Evolutionary conservation across 352 stramenopile species (phyloP).

Genomic region (Phytophthora hybrid): DNA sequence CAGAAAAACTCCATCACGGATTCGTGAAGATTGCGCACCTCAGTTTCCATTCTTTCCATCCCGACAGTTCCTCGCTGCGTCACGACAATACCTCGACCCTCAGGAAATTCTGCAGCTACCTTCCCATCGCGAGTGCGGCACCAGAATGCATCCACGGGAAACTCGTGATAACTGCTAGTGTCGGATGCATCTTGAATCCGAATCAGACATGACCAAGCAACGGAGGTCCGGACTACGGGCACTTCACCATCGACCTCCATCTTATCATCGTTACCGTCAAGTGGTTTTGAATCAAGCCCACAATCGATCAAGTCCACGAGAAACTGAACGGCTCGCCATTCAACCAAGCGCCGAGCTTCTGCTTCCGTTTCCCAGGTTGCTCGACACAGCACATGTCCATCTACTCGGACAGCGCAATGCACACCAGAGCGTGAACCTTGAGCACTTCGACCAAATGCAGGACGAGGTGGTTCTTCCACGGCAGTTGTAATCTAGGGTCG

Average conservation of each 20-base stretch:
- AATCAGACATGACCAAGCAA: conserved; percentile 66
- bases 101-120: conserved; percentile 33
- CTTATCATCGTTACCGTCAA: conserved; percentile 46
- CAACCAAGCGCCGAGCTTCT: conserved; percentile 58
- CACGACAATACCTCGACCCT: conserved; percentile 36
- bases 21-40: conserved; percentile 48
- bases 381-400: conserved; percentile 55
- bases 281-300: conserved; percentile 58
- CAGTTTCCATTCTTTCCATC: conserved; percentile 57
- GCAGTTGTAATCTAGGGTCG: conserved; percentile 48
- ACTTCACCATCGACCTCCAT: conserved; percentile 43
- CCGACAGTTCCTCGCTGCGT: conserved; percentile 50
- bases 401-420: conserved; percentile 53
- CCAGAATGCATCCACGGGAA: conserved; percentile 68
- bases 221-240: neutral
- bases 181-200: conserved; percentile 65
- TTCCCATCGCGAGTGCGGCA: conserved; percentile 45
- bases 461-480: conserved; percentile 43
- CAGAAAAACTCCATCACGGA: conserved; percentile 64
- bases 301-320: conserved; percentile 77
- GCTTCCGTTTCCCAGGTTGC: conserved; percentile 59
- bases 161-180: conserved; percentile 47
- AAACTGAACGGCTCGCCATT: conserved; percentile 65
- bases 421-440: conserved; percentile 31
- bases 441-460: conserved; percentile 18